Percentiles rank a stretch among this genome's conserved stretches.
Evolutionary conservation across 1,139 yeast species (phyloP).

Genomic region (Sugiyamaella paludigena): DNA sequence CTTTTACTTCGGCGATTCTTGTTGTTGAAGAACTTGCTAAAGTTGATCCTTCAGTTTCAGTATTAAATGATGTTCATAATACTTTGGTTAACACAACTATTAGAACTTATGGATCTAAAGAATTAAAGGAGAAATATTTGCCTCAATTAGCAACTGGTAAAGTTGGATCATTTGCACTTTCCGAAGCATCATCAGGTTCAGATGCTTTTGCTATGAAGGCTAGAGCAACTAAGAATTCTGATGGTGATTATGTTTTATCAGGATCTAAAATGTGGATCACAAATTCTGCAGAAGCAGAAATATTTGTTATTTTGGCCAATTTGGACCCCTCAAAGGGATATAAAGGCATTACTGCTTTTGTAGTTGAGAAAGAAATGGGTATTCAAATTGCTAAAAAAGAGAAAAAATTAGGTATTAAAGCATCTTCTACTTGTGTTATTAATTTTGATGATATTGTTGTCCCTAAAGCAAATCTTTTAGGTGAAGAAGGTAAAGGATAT

Average conservation of each 20-base stretch:
- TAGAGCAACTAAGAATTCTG: constrained; percentile 37
- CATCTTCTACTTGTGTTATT: constrained; percentile 45
- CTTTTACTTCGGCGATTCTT: constrained; percentile 45
- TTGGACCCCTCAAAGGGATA: constrained; percentile 44
- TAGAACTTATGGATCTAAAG: constrained; percentile 41
- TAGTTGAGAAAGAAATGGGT: constrained; percentile 44
- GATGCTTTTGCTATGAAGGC: constrained; percentile 47
- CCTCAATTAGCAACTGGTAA: constrained; percentile 40
- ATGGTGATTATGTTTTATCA: constrained; percentile 40
- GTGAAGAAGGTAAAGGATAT: constrained; percentile 46
- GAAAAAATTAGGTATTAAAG: constrained; percentile 45
- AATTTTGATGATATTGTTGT: constrained; percentile 44
- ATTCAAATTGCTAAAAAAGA: constrained; percentile 46
- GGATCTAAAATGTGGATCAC: constrained; percentile 50
- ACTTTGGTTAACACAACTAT: constrained; percentile 45
- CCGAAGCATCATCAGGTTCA: constrained; percentile 45
- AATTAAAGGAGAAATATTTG: constrained; percentile 40
- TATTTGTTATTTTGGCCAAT: constrained; percentile 44
- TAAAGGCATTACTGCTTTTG: constrained; percentile 47
- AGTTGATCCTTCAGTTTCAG: constrained; percentile 45
- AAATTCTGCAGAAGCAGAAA: constrained; percentile 46
- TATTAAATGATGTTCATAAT: constrained; percentile 46
- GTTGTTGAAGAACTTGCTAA: constrained; percentile 47
- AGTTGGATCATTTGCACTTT: constrained; percentile 44
- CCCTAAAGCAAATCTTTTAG: constrained; percentile 44